Conservation (phyloP, 2,329 filamentous ascomycete genomes). For the Leptographium wingfieldii region DNA sequence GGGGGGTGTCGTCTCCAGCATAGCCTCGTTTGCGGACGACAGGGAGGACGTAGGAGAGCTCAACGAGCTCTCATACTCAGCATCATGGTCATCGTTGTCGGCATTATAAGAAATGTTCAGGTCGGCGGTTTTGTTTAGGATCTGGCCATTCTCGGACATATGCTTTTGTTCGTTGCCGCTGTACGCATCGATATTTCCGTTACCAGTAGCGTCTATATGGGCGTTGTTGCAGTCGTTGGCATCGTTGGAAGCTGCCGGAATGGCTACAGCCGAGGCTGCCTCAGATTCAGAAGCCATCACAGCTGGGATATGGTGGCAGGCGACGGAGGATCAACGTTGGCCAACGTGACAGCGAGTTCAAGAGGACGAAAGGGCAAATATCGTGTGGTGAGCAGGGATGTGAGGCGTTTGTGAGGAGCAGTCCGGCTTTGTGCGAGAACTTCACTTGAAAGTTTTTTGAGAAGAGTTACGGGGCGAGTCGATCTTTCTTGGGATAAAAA, state of each 20-base stretch:
- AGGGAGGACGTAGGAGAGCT: constrained; percentile 5
- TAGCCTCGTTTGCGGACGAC: constrained; percentile 1
- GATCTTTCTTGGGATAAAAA: neutral
- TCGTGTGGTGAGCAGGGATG: neutral
- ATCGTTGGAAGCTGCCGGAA: constrained; percentile 9
- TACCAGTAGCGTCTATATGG: constrained; percentile 22
- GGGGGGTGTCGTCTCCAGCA: neutral
- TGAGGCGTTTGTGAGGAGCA: neutral
- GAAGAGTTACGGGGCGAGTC: neutral
- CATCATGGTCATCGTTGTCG: neutral
- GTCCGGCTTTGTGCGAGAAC: neutral
- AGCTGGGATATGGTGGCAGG: neutral
- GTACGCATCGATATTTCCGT: constrained; percentile 36
- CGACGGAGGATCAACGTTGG: neutral
- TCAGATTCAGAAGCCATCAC: constrained; percentile 3
- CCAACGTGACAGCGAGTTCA: neutral
- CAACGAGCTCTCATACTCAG: constrained; percentile 2
- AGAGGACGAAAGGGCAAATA: neutral
- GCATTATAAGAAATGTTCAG: neutral
- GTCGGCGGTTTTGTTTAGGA: neutral
- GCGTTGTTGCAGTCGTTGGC: constrained; percentile 18
- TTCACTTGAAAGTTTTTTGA: neutral
- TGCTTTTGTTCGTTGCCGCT: constrained; percentile 23
- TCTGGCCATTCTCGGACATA: neutral
- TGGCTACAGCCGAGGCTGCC: constrained; percentile 2